Percentiles rank a stretch among this genome's conserved stretches.
phyloP scores from a whole-genome alignment of 768 basidiomycete genomes.

The Boletus vinaceobasis region DNA sequence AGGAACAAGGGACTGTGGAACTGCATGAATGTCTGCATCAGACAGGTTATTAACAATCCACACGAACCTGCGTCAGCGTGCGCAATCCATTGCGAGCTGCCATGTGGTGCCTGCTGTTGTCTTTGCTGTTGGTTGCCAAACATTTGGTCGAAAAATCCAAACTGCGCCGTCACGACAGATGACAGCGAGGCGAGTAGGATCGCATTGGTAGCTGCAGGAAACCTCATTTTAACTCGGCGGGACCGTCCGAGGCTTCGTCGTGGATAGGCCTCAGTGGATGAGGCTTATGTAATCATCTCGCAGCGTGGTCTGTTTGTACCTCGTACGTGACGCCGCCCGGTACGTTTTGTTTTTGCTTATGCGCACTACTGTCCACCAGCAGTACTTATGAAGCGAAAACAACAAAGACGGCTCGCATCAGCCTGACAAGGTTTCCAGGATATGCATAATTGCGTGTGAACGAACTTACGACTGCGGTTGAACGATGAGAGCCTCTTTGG shows the following conservation, averaged over 20 bases:
- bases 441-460: too few relatives aligned
- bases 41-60: neutral
- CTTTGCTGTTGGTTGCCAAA: constrained; percentile 56
- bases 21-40: neutral
- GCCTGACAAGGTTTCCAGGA: too few relatives aligned
- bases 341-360: too few relatives aligned
- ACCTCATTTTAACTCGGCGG: constrained; percentile 12
- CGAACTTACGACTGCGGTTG: too few relatives aligned
- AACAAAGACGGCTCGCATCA: too few relatives aligned
- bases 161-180: constrained; percentile 55
- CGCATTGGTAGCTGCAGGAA: neutral
- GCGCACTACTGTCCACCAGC: too few relatives aligned
- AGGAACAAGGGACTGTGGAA: constrained; percentile 62
- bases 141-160: constrained; percentile 77
- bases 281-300: constrained; percentile 1
- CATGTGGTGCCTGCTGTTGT: constrained; percentile 45
- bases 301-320: neutral
- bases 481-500: too few relatives aligned
- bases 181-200: constrained; percentile 22
- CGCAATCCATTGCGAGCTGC: constrained; percentile 60
- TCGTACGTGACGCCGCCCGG: too few relatives aligned
- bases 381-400: too few relatives aligned
- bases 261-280: neutral
- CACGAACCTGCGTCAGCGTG: constrained; percentile 62
- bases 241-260: neutral